phyloP scores from a whole-genome alignment of 495 filamentous ascomycete species.

The Hyphodiscus hymeniophilus region DNA sequence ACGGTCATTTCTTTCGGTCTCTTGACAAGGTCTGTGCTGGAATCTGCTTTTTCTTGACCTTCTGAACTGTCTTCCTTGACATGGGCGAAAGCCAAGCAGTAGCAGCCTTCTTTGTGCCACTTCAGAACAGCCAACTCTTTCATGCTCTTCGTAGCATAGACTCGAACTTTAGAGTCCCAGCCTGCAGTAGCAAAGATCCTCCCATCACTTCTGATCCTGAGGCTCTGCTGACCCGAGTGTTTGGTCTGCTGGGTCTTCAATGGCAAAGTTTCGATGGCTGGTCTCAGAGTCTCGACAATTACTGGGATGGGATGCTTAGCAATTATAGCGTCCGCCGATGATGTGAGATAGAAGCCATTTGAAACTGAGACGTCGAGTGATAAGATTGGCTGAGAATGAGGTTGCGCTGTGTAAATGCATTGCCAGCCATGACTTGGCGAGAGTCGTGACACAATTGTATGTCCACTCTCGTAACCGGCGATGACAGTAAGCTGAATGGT shows the following conservation, averaged over 20 bases:
- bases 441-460: conserved; percentile 45
- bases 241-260: conserved; percentile 63
- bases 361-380: conserved; percentile 59
- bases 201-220: conserved; percentile 71
- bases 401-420: conserved; percentile 52
- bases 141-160: conserved; percentile 76
- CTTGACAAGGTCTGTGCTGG: neutral
- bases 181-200: conserved; percentile 85
- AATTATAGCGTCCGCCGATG: conserved; percentile 59
- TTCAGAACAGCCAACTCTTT: conserved; percentile 89
- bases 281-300: neutral
- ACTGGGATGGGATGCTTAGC: conserved; percentile 33
- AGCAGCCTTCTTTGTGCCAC: conserved; percentile 89
- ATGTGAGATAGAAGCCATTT: conserved; percentile 56
- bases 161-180: conserved; percentile 75
- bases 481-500: conserved; percentile 34
- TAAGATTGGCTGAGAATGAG: conserved; percentile 79
- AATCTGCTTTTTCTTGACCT: conserved; percentile 6
- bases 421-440: conserved; percentile 37
- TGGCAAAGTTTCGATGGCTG: conserved; percentile 25
- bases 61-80: conserved; percentile 15
- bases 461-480: conserved; percentile 84
- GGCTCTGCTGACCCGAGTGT: conserved; percentile 81
- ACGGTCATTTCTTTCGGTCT: conserved; percentile 24
- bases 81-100: conserved; percentile 71